Percentiles rank a stretch among this genome's conserved stretches.
These are phyloP conservation scores for Skeletonema potamos DNA, from an alignment of 108 stramenopile genomes.

Conservation along the genomic window DNA sequence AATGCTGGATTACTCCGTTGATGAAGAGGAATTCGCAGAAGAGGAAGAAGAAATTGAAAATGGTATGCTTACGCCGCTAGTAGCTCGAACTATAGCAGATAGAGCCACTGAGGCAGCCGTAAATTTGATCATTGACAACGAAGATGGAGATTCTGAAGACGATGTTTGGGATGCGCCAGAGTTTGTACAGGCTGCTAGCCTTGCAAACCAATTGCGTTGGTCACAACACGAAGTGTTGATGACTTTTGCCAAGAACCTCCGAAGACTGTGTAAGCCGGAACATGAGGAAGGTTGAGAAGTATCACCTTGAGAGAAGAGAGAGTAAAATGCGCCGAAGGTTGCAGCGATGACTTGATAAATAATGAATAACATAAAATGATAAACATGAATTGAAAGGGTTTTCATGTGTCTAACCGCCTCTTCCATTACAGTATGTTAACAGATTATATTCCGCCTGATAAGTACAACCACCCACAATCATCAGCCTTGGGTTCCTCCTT, in stretches of 20 bases:
- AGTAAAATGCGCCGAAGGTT: background rate
- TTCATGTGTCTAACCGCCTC: background rate
- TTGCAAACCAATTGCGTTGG: constrained; percentile 55
- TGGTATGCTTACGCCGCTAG: constrained; percentile 45
- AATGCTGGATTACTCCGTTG: constrained; percentile 14
- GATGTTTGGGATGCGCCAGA: constrained; percentile 21
- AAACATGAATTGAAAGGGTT: background rate
- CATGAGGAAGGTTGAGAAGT: background rate
- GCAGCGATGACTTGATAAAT: background rate
- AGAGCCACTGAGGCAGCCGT: constrained; percentile 55
- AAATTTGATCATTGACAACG: constrained; percentile 45
- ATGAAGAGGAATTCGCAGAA: background rate
- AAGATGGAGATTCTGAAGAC: constrained; percentile 19
- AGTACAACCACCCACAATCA: background rate
- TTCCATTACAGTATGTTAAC: constrained; percentile 5
- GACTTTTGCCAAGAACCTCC: constrained; percentile 53
- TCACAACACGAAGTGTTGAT: constrained; percentile 55
- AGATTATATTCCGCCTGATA: background rate
- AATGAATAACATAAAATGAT: background rate
- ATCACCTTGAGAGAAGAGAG: too few relatives aligned
- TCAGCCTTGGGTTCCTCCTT: background rate
- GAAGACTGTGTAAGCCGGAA: background rate
- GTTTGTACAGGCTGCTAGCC: constrained; percentile 37
- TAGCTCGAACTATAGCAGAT: constrained; percentile 52
- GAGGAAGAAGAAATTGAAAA: constrained; percentile 9